Evolutionary conservation across 257 asterid species (phyloP), one percentile per base, ranked within the genome.

Genomic region (Solanum ossicruentum): DNA sequence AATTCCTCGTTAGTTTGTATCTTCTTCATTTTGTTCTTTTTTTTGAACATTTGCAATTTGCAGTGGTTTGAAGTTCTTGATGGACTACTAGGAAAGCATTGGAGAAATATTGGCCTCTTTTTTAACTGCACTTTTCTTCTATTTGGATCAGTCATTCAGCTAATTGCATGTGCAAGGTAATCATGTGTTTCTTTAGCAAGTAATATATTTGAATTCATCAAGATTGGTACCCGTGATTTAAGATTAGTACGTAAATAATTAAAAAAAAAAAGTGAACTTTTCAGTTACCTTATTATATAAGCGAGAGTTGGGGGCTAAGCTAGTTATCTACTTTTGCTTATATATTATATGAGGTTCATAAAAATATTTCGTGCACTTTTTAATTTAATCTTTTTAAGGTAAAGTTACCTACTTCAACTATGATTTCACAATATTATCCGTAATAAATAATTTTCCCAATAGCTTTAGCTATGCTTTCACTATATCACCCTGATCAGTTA

Each of bases 31-130:
- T 72, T 6, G 12, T 11, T 43, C 5, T 55, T 80, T 23, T 3
- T 78, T 3, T 51, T n/a, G 10, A 32, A 13, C 60, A 28, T 12
- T 20, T 58, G 65, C 79, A 18, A 66, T 28, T 20, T 86, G 87
- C 93, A 95, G 98, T 95, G 98, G 98, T 95, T 95, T 86, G 98
- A 93, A 90, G 98, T 95, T 86, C 98, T 93, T 85, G 98, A 95
- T 86, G 98, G 98, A 89, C 90, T 95, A 55, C 86, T 95, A 2
- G 98, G 98, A 82, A 95, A 93, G 63, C 96, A 93, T 21, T 95
- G 98, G 98, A 95, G 98, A 86, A 93, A 93, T 85, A 89, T 93
- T 47, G 98, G 98, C 83, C 93, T 95, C 78, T 87, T 93, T 85
- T 95, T 95, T 91, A 95, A 95, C 91, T 95, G 98, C 90, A 95